Percentiles rank a stretch among this genome's conserved stretches.
These are phyloP conservation scores for Hydrangea macrophylla DNA, from an alignment of 148 eudicot genomes.

Conservation along the genomic window DNA sequence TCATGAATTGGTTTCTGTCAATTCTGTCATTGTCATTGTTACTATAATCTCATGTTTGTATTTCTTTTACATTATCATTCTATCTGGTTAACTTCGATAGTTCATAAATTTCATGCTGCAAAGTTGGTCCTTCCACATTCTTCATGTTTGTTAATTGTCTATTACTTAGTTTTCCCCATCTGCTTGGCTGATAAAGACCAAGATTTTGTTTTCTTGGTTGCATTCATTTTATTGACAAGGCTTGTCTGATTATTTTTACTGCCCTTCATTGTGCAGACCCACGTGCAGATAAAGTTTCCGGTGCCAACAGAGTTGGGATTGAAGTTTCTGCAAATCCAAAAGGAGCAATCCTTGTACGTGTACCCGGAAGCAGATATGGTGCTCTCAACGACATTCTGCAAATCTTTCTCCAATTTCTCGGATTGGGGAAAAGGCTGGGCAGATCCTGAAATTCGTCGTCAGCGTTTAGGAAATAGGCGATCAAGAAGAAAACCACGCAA, in stretches of 20 bases:
- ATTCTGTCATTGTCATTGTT: neutral
- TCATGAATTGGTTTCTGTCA: neutral
- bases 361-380: constrained; percentile 86
- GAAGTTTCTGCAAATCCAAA: constrained; percentile 36
- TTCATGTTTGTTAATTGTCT: neutral
- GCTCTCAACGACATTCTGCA: constrained; percentile 27
- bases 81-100: neutral
- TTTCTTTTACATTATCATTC: neutral
- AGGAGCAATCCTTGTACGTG: constrained; percentile 40
- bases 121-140: neutral
- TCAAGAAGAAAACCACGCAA: constrained; percentile 29
- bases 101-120: neutral
- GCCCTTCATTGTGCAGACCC: constrained; percentile 19
- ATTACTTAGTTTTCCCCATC: no score
- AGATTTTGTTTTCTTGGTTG: neutral
- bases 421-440: constrained; percentile 96
- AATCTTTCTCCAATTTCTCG: constrained; percentile 48
- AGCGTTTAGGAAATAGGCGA: constrained; percentile 39
- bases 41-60: neutral
- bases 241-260: neutral
- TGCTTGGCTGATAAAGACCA: neutral
- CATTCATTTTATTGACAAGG: neutral
- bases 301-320: constrained; percentile 58
- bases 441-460: constrained; percentile 77
- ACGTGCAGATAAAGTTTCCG: constrained; percentile 66